Conservation (phyloP, 345 rosid genomes). For the Rhodamnia rubescens region DNA sequence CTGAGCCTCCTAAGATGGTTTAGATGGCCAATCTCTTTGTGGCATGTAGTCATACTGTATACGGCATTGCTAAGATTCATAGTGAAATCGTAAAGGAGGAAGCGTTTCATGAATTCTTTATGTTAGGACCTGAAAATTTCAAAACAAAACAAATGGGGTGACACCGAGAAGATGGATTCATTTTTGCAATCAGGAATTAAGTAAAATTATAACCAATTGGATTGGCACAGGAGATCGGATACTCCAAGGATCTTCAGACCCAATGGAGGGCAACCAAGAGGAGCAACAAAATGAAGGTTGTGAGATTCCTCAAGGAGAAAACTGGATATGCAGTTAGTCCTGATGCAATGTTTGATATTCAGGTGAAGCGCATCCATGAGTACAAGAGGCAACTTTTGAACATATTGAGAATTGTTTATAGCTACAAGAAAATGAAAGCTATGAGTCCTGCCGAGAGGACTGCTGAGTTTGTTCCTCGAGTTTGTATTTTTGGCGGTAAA, state of each 20-base stretch:
- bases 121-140: conserved; percentile 49
- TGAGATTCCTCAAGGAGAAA: conserved; percentile 37
- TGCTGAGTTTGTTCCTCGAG: conserved; percentile 27
- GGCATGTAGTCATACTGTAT: conserved; percentile 26
- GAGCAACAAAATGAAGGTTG: conserved; percentile 49
- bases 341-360: conserved; percentile 50
- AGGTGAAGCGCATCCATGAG: conserved; percentile 42
- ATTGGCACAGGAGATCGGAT: conserved; percentile 40
- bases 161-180: conserved; percentile 49
- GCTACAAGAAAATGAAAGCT: conserved; percentile 43
- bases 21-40: conserved; percentile 39
- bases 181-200: conserved; percentile 35
- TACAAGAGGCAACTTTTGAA: conserved; percentile 42
- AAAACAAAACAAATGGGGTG: conserved; percentile 48
- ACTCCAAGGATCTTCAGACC: conserved; percentile 29
- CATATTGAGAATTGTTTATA: conserved; percentile 31
- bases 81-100: conserved; percentile 41
- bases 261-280: conserved; percentile 53
- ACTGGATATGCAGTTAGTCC: conserved; percentile 42
- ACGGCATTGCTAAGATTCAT: conserved; percentile 46
- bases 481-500: conserved; percentile 46
- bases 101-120: conserved; percentile 34
- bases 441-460: conserved; percentile 21
- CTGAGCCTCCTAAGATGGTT: conserved; percentile 24
- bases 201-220: conserved; percentile 33